phyloP scores from a whole-genome alignment of 331 rosid genomes.

The Cydonia oblonga region DNA sequence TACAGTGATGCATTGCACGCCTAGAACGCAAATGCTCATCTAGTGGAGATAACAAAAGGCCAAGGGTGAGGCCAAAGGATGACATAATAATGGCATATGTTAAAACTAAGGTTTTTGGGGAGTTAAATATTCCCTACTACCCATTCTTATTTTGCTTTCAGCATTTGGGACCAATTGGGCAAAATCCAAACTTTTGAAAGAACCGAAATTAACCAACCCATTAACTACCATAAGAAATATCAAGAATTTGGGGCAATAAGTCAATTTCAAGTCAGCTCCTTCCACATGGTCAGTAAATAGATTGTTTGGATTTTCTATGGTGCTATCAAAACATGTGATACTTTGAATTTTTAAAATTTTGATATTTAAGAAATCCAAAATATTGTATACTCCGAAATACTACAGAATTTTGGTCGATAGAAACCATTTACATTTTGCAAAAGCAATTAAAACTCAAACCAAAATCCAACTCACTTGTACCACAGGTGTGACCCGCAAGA shows the following conservation, averaged over 20 bases:
- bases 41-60: background rate
- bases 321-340: too few species aligned
- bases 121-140: background rate
- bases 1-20: background rate
- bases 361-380: too few species aligned
- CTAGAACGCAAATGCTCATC: background rate
- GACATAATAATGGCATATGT: background rate
- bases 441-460: background rate
- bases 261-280: background rate
- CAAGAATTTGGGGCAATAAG: background rate
- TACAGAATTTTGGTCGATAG: too few species aligned
- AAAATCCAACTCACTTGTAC: slow-evolving; percentile 1
- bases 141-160: background rate
- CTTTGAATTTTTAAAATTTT: too few species aligned
- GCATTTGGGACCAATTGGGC: background rate
- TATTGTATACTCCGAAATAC: background rate
- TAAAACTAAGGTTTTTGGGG: background rate
- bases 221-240: background rate
- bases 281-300: background rate
- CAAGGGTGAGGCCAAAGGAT: background rate
- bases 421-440: background rate
- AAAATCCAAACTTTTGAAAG: background rate
- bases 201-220: background rate
- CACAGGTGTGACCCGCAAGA: background rate
- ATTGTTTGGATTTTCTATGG: background rate